Base-by-base conservation (phyloP, 257 asterid species). In the Ocimum tenuiflorum region DNA sequence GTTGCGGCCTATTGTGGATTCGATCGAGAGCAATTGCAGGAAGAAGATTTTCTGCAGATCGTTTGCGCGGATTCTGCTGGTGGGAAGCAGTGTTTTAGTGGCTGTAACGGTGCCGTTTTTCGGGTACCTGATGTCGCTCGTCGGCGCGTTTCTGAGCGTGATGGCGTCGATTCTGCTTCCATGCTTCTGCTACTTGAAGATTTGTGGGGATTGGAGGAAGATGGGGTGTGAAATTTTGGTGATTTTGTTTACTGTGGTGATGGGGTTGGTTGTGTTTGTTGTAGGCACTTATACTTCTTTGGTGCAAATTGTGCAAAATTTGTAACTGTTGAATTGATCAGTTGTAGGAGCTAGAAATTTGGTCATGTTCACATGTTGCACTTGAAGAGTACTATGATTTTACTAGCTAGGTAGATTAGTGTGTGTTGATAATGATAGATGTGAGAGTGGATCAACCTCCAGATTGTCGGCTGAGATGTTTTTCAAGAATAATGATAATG, bases 171-270 rank as follows among this genome's bases (percentile, higher is more conserved):
- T 83, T 10, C 24, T 83, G 33, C 68, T 88, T 6, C 90, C 92
- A 0, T 81, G 91, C 61, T 31, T 83, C 51, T 88, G 88, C 75
- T 88, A 63, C 88, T 78, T 83, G 85, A 85, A 80, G 84, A 74
- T 85, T 7, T 83, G 80, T 0, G 79, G 83, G 75, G 8, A n/a
- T 60, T 53, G 79, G 75, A 19, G 86, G 31, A 14, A 42, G 19
- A 48, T 68, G 38, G 68, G 67, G 1, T 31, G 45, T 41, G 69
- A 71, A 71, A 22, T 56, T 54, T 49, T 17, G 23, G 4, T 65
- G 2, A 78, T 73, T 1, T 33, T 46, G 11, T 51, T 65, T 15
- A 69, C 6, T 5, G 22, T 65, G 15, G 58, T 47, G 23, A 53
- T 65, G 73, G 79, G 79, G 2, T 2, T 73, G 36, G n/a, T 69